Evolutionary conservation across 768 basidiomycete species (phyloP).

Genomic region (Psilocybe tampanensis): DNA sequence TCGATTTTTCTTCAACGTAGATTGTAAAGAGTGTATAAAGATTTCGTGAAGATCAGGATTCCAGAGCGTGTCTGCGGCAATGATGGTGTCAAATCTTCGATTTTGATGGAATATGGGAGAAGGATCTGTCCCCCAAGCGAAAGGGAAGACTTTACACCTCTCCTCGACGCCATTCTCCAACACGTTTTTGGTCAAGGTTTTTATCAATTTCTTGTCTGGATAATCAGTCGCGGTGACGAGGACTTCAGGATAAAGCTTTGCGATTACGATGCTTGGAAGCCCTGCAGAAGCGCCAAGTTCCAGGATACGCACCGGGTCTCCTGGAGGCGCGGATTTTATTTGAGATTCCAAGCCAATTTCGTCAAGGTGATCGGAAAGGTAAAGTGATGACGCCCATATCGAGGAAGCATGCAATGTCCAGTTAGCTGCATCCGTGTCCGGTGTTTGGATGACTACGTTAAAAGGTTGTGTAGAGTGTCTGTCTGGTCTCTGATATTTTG

Average conservation of each 20-base stretch:
- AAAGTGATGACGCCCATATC: conserved; percentile 72
- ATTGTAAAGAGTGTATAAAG: conserved; percentile 54
- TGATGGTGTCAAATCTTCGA: conserved; percentile 57
- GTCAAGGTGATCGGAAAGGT: conserved; percentile 65
- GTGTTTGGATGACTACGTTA: conserved; percentile 51
- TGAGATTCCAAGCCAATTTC: conserved; percentile 41
- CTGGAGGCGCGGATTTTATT: conserved; percentile 15
- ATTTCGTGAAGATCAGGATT: conserved; percentile 59
- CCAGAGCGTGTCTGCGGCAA: conserved; percentile 83
- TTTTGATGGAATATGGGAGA: conserved; percentile 23
- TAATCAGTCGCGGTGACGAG: conserved; percentile 67
- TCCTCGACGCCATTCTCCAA: conserved; percentile 46
- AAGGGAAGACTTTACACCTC: conserved; percentile 56
- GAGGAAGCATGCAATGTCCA: conserved; percentile 81
- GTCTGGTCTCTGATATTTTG: conserved; percentile 2
- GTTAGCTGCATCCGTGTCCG: conserved; percentile 67
- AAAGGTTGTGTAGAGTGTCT: conserved; percentile 8
- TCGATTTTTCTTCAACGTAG: conserved; percentile 44
- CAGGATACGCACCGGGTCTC: conserved; percentile 41
- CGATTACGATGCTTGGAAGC: conserved; percentile 69
- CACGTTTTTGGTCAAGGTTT: conserved; percentile 60
- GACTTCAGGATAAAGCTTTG: conserved; percentile 44
- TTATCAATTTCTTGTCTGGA: conserved; percentile 65
- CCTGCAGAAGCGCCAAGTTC: conserved; percentile 80
- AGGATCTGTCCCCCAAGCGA: conserved; percentile 67